Base-by-base conservation (phyloP, 345 rosid species). In the Pelargonium nanum region DNA sequence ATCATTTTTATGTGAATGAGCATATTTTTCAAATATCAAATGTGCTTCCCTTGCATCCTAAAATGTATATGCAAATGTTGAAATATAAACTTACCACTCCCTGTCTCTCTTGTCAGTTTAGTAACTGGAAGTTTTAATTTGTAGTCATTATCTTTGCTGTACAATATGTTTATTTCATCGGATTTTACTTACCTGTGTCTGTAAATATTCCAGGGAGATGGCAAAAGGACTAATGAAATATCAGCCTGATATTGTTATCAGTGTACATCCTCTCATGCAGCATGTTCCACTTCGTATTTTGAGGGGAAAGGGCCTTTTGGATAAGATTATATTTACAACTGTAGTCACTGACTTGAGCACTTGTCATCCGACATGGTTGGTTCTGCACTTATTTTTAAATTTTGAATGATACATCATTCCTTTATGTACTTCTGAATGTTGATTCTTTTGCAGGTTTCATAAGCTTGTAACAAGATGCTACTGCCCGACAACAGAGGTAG, bases 401-500 rank as follows among this genome's bases (percentile, higher is more conserved):
- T 58, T 25, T 17, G 71, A 59, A 57, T 40, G 4, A 26, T 24
- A 56, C 48, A 9, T 40, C 48, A 40, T 40, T 40, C 15, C 48
- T 40, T 40, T 12, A 40, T 40, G 24, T 65, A 45, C 53, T 64
- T 57, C 65, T 66, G 52, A 75, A 26, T 13, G 5, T 40, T 40
- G 48, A 56, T 16, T 55, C 44, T 4, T 53, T 56, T 61, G 16
- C 77, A 94, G 99, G 97, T 94, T 94, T 74, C 99, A 94, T 78
- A 94, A 94, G 81, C 99, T 94, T 75, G 99, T 94, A 69, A 90
- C 99, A 52, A 82, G 96, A 77, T 94, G 99, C 67, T 94, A 94
- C 68, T 94, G 97, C 75, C 99, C 99, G 57, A 73, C 99, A 68
- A 61, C 80, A 56, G 96, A 94, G 71, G 97, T 94, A 48, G 84